Base-by-base conservation (phyloP, 345 rosid species). In the Xanthoceras sorbifolium region DNA sequence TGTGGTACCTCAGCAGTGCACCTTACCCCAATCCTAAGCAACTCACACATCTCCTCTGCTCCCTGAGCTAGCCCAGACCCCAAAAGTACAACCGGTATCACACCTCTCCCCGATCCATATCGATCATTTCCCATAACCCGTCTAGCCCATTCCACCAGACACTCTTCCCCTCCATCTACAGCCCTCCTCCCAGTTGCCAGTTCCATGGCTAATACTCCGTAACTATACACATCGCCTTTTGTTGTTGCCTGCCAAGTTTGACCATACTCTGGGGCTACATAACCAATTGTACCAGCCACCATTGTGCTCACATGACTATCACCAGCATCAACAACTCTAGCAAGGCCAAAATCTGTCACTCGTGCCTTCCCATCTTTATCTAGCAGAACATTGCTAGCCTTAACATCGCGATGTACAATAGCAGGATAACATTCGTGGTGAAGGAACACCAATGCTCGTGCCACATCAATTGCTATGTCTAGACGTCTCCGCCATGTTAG, bases 241-340 rank as follows among this genome's bases (percentile, higher is more conserved):
- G 94, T 92, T 3, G 99, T 95, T 3, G 98, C 98, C 28, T 87
- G 90, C 93, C 97, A 93, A 12, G 95, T 93, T 76, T 93, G 99
- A 46, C 99, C 96, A 36, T 95, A 95, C 82, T 95, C 98, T 0
- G 99, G 99, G 26, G 98, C 99, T 28, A 95, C 98, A 62, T 95
- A 95, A 6, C 99, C 98, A 0, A 95, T 72, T 2, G 99, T 95
- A 17, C 99, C 99, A 0, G 99, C 99, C 32, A 93, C 89, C 84
- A 84, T 89, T 0, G 98, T 93, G 87, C 94, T 95, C 64, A 95
- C 99, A 52, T 95, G 98, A 77, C 92, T 95, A 68, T 87, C 86
- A 75, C 96, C 99, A 0, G 67, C 89, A 15, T 89, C 82, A 10
- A 95, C 89, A 15, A 87, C 83, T 76, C 99, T 91, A 8, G 99